These are phyloP conservation scores for Arthrobotrys megalospora DNA, from an alignment of 2,329 filamentous ascomycete genomes.

Conservation along the genomic window DNA sequence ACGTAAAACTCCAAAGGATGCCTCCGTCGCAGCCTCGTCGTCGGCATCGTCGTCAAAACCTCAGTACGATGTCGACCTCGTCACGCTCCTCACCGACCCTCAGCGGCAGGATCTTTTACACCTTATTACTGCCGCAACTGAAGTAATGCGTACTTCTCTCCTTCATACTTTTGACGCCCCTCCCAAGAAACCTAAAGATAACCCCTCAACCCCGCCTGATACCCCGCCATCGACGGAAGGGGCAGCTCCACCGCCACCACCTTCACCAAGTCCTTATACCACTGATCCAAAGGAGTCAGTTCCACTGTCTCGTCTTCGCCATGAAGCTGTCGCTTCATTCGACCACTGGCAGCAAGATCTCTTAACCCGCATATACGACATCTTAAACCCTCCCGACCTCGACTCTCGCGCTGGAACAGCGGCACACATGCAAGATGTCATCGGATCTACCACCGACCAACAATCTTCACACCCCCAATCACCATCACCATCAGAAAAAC, in stretches of 20 bases:
- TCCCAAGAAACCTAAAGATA: slow-evolving; percentile 50
- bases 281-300: slow-evolving; percentile 64
- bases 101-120: slow-evolving; percentile 62
- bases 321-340: slow-evolving; percentile 79
- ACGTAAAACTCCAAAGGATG: slow-evolving; percentile 16
- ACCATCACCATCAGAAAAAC: slow-evolving; percentile 60
- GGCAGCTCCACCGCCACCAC: slow-evolving; percentile 64
- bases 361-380: slow-evolving; percentile 52
- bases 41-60: slow-evolving; percentile 4
- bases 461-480: not conserved
- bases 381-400: slow-evolving; percentile 67
- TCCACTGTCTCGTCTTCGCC: slow-evolving; percentile 73
- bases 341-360: slow-evolving; percentile 84
- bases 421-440: slow-evolving; percentile 54
- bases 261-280: slow-evolving; percentile 22
- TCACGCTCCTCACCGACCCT: slow-evolving; percentile 62
- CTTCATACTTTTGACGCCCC: slow-evolving; percentile 40
- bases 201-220: slow-evolving; percentile 1
- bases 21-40: not conserved
- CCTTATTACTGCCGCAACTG: slow-evolving; percentile 57
- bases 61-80: slow-evolving; percentile 61
- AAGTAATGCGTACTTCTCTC: slow-evolving; percentile 54
- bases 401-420: slow-evolving; percentile 42
- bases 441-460: slow-evolving; percentile 65
- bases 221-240: slow-evolving; percentile 59